phyloP scores from a whole-genome alignment of 1,139 yeast genomes.

The Yamadazyma atlantica region DNA sequence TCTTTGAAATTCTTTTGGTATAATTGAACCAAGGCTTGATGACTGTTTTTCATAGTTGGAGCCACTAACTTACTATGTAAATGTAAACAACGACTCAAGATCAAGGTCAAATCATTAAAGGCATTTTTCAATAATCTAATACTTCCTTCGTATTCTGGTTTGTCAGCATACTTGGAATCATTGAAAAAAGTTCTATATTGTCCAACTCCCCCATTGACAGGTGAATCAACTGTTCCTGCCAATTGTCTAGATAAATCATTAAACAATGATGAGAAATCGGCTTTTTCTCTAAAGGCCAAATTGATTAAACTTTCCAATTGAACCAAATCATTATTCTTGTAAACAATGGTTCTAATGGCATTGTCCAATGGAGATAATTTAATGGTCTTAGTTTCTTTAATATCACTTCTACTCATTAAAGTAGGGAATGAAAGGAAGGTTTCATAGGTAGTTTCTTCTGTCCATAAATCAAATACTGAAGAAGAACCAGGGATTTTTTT shows the following conservation, averaged over 20 bases:
- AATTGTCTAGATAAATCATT: conserved; percentile 73
- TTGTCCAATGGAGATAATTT: conserved; percentile 83
- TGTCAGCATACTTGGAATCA: conserved; percentile 36
- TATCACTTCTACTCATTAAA: conserved; percentile 80
- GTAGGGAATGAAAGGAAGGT: conserved; percentile 83
- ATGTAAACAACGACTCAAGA: conserved; percentile 64
- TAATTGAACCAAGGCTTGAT: conserved; percentile 62
- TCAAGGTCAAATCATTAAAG: conserved; percentile 67
- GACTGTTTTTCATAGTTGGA: conserved; percentile 56
- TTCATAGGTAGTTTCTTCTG: conserved; percentile 80
- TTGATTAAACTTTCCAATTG: conserved; percentile 66
- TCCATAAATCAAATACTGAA: conserved; percentile 78
- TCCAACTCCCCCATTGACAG: conserved; percentile 90
- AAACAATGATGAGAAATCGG: conserved; percentile 50
- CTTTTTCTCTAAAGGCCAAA: conserved; percentile 54
- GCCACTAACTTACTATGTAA: conserved; percentile 72
- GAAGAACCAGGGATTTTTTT: conserved; percentile 76
- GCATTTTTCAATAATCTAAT: conserved; percentile 55
- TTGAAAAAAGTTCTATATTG: conserved; percentile 73
- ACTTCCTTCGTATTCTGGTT: conserved; percentile 45
- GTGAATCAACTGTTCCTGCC: conserved; percentile 89
- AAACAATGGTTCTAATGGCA: conserved; percentile 66
- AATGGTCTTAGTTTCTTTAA: conserved; percentile 50
- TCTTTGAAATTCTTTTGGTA: conserved; percentile 66
- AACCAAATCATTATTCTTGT: conserved; percentile 70